Evolutionary conservation across 2,329 filamentous ascomycete species (phyloP).

Genomic region (Lasiodiplodia gonubiensis): DNA sequence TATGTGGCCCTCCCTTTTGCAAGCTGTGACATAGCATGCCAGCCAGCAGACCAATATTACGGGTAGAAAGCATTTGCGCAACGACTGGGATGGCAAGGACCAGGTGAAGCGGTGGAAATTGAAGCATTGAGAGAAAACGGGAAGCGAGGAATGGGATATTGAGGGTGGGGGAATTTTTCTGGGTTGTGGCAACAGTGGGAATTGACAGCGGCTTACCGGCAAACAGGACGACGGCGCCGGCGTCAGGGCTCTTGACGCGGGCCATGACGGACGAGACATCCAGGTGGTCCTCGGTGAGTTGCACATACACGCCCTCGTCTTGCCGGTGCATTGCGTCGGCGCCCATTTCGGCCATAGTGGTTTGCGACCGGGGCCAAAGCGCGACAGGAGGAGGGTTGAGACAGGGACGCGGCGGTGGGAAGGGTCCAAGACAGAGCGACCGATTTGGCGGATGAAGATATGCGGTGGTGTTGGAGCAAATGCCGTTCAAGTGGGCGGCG

Average conservation of each 20-base stretch:
- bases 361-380: constrained; percentile 1
- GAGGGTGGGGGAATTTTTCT: constrained; percentile 12
- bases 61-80: constrained; percentile 11
- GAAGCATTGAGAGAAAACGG: background rate
- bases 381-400: background rate
- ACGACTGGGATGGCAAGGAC: background rate
- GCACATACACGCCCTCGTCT: constrained; percentile 66
- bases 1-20: constrained; percentile 7
- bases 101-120: constrained; percentile 2
- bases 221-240: constrained; percentile 78
- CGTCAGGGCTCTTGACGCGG: constrained; percentile 72
- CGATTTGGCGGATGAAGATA: constrained; percentile 13
- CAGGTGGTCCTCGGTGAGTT: constrained; percentile 68
- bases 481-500: background rate
- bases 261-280: constrained; percentile 64
- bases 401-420: constrained; percentile 9
- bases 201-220: constrained; percentile 59
- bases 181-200: constrained; percentile 4
- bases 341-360: constrained; percentile 11
- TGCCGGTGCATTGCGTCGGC: constrained; percentile 29
- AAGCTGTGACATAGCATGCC: constrained; percentile 21
- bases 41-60: background rate
- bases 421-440: constrained; percentile 17
- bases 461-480: constrained; percentile 8
- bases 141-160: constrained; percentile 8